Conservation (phyloP, 2,329 filamentous ascomycete genomes). For the Paecilomyces formosus region DNA sequence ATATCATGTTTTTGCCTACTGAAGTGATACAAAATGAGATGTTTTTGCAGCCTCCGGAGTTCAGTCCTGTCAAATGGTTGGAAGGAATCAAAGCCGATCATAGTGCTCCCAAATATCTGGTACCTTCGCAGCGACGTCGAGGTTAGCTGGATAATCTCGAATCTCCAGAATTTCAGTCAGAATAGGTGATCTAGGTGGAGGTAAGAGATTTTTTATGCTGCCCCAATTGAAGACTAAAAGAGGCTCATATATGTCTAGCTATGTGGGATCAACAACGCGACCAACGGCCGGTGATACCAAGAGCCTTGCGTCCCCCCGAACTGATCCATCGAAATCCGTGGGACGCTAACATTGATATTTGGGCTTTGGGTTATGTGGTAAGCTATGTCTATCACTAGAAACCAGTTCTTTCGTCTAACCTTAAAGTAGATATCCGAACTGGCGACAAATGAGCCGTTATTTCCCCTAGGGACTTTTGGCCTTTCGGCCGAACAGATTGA, state of each 20-base stretch:
- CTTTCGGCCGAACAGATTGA: not conserved
- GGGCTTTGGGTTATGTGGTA: slow-evolving; percentile 11
- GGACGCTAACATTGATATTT: slow-evolving; percentile 12
- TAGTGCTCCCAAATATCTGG: slow-evolving; percentile 13
- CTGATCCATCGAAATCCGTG: slow-evolving; percentile 8
- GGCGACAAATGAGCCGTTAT: not conserved
- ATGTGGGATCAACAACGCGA: slow-evolving; percentile 4
- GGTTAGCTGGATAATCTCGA: slow-evolving; percentile 8
- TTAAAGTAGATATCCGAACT: not conserved
- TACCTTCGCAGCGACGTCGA: slow-evolving; percentile 10
- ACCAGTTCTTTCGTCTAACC: not conserved
- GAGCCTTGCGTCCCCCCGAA: slow-evolving; percentile 13
- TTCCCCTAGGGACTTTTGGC: not conserved
- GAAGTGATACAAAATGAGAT: not conserved
- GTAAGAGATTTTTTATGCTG: slow-evolving; percentile 5
- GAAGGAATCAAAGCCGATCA: slow-evolving; percentile 8
- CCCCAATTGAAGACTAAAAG: slow-evolving; percentile 1
- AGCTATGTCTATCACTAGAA: not conserved
- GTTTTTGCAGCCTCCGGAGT: slow-evolving; percentile 7
- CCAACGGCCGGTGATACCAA: slow-evolving; percentile 9
- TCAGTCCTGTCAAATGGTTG: slow-evolving; percentile 12
- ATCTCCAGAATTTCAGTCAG: slow-evolving; percentile 8
- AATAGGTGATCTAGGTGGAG: slow-evolving; percentile 16
- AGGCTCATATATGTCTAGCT: slow-evolving; percentile 1
- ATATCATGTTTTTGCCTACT: slow-evolving; percentile 11